These are phyloP conservation scores for Termitomyces sp. DNA, from an alignment of 768 basidiomycete genomes.

Conservation along the genomic window DNA sequence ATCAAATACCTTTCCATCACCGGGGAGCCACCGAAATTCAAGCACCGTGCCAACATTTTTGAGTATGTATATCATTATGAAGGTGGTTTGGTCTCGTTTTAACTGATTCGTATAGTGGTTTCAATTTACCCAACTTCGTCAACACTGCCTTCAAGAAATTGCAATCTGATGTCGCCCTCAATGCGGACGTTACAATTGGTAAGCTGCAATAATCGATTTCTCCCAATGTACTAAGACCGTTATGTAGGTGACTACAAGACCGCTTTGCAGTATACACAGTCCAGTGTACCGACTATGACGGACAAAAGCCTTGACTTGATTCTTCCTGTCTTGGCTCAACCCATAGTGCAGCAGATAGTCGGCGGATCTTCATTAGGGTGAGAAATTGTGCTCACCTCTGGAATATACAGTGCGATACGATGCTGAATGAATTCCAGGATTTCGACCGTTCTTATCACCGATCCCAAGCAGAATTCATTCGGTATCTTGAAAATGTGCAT, in stretches of 20 bases:
- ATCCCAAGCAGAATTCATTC: conserved; percentile 54
- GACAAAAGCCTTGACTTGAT: conserved; percentile 59
- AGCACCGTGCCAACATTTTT: conserved; percentile 44
- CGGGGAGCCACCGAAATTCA: conserved; percentile 20
- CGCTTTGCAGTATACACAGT: conserved; percentile 55
- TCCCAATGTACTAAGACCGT: background rate
- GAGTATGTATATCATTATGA: conserved; percentile 30
- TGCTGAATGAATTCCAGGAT: conserved; percentile 30
- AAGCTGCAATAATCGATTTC: background rate
- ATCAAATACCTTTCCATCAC: conserved; percentile 48
- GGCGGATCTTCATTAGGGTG: conserved; percentile 51
- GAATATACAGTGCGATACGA: background rate
- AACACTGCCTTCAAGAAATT: conserved; percentile 63
- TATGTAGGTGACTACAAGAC: conserved; percentile 56
- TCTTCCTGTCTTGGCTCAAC: conserved; percentile 63
- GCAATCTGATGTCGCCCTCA: conserved; percentile 53
- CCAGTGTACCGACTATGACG: conserved; percentile 48
- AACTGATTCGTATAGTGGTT: conserved; percentile 34
- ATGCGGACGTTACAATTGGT: conserved; percentile 56
- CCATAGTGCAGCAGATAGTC: conserved; percentile 72
- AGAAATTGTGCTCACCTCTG: conserved; percentile 4
- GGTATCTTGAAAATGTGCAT: conserved; percentile 24
- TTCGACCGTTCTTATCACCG: conserved; percentile 53
- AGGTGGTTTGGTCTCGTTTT: background rate
- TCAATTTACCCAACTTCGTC: conserved; percentile 58